These are phyloP conservation scores for Metschnikowia peoriensis DNA, from an alignment of 805 yeast genomes.

Conservation along the genomic window DNA sequence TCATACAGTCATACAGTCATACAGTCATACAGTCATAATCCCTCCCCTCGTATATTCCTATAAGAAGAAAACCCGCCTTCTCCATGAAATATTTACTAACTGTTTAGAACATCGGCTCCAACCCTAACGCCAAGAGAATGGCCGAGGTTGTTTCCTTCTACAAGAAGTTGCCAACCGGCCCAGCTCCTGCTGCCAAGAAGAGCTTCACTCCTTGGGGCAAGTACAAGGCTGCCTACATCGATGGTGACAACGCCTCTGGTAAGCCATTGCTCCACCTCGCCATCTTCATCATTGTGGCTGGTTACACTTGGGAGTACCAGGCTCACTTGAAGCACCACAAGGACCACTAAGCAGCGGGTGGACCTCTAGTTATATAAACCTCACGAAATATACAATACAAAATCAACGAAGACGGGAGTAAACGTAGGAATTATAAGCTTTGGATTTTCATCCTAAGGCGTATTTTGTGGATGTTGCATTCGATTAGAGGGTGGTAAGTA, in stretches of 20 bases:
- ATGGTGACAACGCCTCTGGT: slow-evolving; percentile 80
- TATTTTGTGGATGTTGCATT: no score
- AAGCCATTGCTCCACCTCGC: slow-evolving; percentile 80
- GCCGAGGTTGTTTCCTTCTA: slow-evolving; percentile 92
- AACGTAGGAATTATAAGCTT: not conserved
- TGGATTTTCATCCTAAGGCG: no score
- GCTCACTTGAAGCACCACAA: slow-evolving; percentile 63
- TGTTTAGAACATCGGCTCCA: slow-evolving; percentile 78
- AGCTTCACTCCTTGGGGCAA: slow-evolving; percentile 63
- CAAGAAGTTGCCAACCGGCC: slow-evolving; percentile 93
- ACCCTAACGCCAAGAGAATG: slow-evolving; percentile 97
- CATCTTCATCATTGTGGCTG: slow-evolving; percentile 62
- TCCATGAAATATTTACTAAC: slow-evolving; percentile 24
- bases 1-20: no score
- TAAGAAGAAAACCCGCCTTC: not conserved
- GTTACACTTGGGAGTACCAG: slow-evolving; percentile 91
- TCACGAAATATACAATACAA: slow-evolving; percentile 4
- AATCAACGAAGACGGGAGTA: not conserved
- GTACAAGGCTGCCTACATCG: slow-evolving; percentile 84
- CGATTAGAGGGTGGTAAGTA: no score
- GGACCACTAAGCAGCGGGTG: slow-evolving; percentile 13
- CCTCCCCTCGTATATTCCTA: not conserved
- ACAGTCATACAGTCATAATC: no score
- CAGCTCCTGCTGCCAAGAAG: slow-evolving; percentile 74
- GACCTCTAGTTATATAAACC: not conserved